Evolutionary conservation across 352 stramenopile genomes (phyloP).

Genomic region (Phytopythium cucurbitacearum): DNA sequence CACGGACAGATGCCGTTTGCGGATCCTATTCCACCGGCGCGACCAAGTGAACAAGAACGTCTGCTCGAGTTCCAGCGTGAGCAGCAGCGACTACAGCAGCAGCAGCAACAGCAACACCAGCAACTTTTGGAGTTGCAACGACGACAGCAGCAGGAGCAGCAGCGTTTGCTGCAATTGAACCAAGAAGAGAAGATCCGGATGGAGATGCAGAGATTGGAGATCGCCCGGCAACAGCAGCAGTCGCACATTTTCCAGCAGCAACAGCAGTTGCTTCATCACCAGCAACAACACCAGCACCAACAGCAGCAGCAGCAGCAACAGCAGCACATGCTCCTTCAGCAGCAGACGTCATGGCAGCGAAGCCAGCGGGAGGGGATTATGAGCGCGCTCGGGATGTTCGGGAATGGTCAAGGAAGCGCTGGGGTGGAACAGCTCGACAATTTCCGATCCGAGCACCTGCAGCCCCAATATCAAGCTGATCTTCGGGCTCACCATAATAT

Average conservation of each 20-base stretch:
- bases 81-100: conserved; percentile 37
- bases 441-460: conserved; percentile 31
- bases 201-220: conserved; percentile 78
- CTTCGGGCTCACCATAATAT: conserved; percentile 41
- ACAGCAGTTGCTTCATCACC: conserved; percentile 31
- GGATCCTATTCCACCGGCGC: conserved; percentile 18
- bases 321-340: conserved; percentile 64
- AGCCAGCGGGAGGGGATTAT: conserved; percentile 76
- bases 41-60: conserved; percentile 52
- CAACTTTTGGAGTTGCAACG: conserved; percentile 62
- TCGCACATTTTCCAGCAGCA: conserved; percentile 55
- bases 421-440: conserved; percentile 15
- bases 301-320: conserved; percentile 60
- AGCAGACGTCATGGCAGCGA: conserved; percentile 75
- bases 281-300: conserved; percentile 38
- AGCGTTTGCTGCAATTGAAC: conserved; percentile 62
- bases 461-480: conserved; percentile 47
- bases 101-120: conserved; percentile 43
- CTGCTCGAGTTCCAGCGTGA: conserved; percentile 58
- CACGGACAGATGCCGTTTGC: conserved; percentile 72
- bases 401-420: conserved; percentile 19
- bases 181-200: conserved; percentile 79
- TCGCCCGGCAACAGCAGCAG: conserved; percentile 68
- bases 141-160: conserved; percentile 63
- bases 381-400: conserved; percentile 71